A percentile compares a stretch with the other conserved stretches of the same genome.
Conservation (phyloP, 176 grass and related monocot genomes). For the Chrysopogon serrulatus region DNA sequence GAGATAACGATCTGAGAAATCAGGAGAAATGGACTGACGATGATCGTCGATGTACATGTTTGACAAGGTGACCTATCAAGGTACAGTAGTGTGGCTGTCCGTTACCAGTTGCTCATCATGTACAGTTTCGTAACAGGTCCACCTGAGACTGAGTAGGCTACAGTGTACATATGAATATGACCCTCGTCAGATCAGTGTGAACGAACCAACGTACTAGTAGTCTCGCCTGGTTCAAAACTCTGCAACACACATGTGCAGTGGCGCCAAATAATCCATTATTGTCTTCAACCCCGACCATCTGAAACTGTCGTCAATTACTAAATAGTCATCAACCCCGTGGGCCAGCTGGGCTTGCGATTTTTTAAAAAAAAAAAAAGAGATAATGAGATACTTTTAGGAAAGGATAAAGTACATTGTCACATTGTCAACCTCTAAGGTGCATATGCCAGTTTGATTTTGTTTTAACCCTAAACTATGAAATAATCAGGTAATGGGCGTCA, state of each 20-base stretch:
- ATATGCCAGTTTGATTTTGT: no score
- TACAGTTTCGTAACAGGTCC: neutral
- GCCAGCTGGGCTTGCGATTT: no score
- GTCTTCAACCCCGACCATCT: no score
- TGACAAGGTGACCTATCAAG: neutral
- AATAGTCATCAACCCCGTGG: no score
- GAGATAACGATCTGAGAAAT: neutral
- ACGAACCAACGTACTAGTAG: neutral
- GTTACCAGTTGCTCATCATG: neutral
- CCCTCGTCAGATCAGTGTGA: neutral
- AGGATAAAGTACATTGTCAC: no score
- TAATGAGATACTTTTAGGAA: no score
- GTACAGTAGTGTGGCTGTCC: neutral
- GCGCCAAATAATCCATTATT: no score
- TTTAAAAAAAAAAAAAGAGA: no score
- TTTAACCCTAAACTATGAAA: no score
- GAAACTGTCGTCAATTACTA: no score
- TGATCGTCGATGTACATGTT: neutral
- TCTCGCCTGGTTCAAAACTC: neutral
- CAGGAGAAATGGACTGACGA: neutral
- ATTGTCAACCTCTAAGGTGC: no score
- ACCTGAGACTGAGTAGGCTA: conserved; percentile 18
- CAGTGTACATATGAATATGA: neutral
- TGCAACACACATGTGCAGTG: neutral
- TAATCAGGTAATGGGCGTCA: no score